Evolutionary conservation across 176 grass and related monocot genomes (phyloP), one percentile per base, ranked within the genome.

Genomic region (Zea luxurians): DNA sequence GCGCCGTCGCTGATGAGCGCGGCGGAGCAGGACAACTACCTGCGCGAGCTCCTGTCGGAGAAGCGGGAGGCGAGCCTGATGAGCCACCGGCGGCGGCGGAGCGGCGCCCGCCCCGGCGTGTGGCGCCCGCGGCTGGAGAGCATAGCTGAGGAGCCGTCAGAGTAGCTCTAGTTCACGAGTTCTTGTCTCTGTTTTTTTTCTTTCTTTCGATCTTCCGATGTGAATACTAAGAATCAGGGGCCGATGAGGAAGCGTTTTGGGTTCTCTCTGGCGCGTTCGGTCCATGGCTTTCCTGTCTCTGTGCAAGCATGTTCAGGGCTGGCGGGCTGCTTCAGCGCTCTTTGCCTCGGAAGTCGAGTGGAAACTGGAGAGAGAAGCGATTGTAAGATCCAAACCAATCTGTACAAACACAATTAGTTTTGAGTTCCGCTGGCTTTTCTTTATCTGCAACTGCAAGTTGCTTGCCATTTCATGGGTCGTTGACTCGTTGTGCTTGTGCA

Each of bases 61-160:
- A 88, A 84, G 80, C 72, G 77, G 75, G 73, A 64, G 55, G 10
- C 52, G n/a, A 57, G 66, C 59, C 81, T 58, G 17, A 18, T 58
- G 17, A 58, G 54, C 54, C 55, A 59, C 15, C 80, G 86, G 3
- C 64, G 87, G 53, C 78, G 83, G 10, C 85, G 86, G 44, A 87
- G 87, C 37, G 81, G 83, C 48, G 83, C 52, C 5, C 85, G 91
- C 48, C 80, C 88, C 68, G 91, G 79, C 17, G 85, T 88, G 71
- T 94, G 91, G 94, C 79, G 91, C 8, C 94, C 91, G 61, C 87
- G 85, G 69, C 82, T 97, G 1, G 89, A 94, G 78, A 94, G 91
- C 80, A 97, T 97, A 27, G 70, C 78, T 12, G 94, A 97, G 79
- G 91, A 91, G 74, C 73, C 80, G 2, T 77, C 41, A 0, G 64